Evolutionary conservation across 1,139 yeast species (phyloP).

Genomic region (Geotrichum siamense): DNA sequence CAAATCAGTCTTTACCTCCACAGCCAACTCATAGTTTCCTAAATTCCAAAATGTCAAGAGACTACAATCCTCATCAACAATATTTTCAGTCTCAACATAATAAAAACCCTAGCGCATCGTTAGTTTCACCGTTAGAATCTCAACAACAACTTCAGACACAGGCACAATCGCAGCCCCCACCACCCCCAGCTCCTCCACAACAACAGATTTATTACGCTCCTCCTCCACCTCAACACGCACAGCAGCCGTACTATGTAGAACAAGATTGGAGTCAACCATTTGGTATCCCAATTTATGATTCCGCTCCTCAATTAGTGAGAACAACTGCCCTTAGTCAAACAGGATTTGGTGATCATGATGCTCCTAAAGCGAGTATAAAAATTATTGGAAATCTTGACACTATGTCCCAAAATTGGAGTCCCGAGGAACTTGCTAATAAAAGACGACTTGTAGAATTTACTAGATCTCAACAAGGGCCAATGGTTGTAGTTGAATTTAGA

Average conservation of each 20-base stretch:
- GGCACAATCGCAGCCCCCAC: neutral
- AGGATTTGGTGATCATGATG: conserved; percentile 21
- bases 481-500: conserved; percentile 31
- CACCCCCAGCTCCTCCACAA: neutral
- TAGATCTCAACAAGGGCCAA: conserved; percentile 34
- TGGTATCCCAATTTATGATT: conserved; percentile 5
- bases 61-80: conserved; percentile 5
- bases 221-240: conserved; percentile 7
- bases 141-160: conserved; percentile 7
- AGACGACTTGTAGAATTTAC: conserved; percentile 34
- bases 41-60: conserved; percentile 5
- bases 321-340: conserved; percentile 30
- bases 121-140: conserved; percentile 8
- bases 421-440: conserved; percentile 31
- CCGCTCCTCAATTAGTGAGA: conserved; percentile 27
- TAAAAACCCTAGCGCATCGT: neutral
- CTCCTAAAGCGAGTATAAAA: conserved; percentile 29
- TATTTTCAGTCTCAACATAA: conserved; percentile 1
- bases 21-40: neutral
- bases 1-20: neutral
- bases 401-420: conserved; percentile 33
- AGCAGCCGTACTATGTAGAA: conserved; percentile 14
- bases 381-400: conserved; percentile 34
- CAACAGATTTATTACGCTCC: conserved; percentile 2
- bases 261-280: conserved; percentile 6